These are phyloP conservation scores for Ustilago loliicola DNA, from an alignment of 1,284 basidiomycete species.

Conservation along the genomic window DNA sequence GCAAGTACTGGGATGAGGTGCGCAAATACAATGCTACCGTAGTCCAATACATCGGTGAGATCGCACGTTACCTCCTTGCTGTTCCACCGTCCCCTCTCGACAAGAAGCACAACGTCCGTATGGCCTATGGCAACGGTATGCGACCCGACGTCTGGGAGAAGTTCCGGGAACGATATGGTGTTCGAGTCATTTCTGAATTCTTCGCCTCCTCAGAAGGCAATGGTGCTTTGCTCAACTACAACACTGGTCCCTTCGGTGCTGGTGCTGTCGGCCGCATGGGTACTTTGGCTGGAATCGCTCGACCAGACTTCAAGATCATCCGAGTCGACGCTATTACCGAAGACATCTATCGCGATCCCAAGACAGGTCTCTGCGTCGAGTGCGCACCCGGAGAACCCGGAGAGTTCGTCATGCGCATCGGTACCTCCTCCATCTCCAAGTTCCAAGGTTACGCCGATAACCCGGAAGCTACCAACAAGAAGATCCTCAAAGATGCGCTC, in stretches of 20 bases:
- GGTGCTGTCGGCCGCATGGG: slow-evolving; percentile 69
- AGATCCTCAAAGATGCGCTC: slow-evolving; percentile 69
- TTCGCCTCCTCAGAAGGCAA: slow-evolving; percentile 70
- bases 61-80: slow-evolving; percentile 68
- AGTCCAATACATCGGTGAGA: slow-evolving; percentile 71
- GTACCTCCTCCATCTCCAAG: slow-evolving; percentile 41
- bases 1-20: slow-evolving; percentile 69
- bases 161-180: slow-evolving; percentile 69
- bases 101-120: slow-evolving; percentile 70
- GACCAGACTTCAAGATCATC: slow-evolving; percentile 66
- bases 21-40: slow-evolving; percentile 67
- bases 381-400: slow-evolving; percentile 64
- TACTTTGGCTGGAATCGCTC: slow-evolving; percentile 40
- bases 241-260: slow-evolving; percentile 67
- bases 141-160: slow-evolving; percentile 70
- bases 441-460: slow-evolving; percentile 68
- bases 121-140: slow-evolving; percentile 71
- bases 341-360: slow-evolving; percentile 66
- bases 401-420: slow-evolving; percentile 68
- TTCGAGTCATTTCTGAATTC: slow-evolving; percentile 68
- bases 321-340: slow-evolving; percentile 70
- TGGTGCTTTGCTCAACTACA: slow-evolving; percentile 68
- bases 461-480: slow-evolving; percentile 68
- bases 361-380: slow-evolving; percentile 67
- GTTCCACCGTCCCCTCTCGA: slow-evolving; percentile 65